Percentiles rank a stretch among this genome's conserved stretches.
Evolutionary conservation across 2,329 filamentous ascomycete species (phyloP).

Genomic region (Cytospora piceicola): DNA sequence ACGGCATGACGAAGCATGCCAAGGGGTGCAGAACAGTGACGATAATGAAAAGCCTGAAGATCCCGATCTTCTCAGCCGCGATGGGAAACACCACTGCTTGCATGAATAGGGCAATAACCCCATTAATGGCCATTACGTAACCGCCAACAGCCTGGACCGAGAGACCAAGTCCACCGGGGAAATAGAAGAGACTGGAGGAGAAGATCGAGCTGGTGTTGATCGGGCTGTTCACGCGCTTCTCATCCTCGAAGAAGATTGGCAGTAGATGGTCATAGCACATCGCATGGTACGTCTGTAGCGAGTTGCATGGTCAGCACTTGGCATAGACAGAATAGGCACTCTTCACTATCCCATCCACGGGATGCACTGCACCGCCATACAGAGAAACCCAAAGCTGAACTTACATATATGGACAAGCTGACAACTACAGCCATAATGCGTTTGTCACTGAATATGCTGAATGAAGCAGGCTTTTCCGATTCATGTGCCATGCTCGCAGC

Average conservation of each 20-base stretch:
- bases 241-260: constrained; percentile 90
- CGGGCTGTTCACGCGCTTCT: constrained; percentile 49
- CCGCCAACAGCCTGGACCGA: constrained; percentile 64
- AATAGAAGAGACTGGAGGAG: constrained; percentile 54
- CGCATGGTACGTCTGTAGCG: constrained; percentile 72
- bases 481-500: constrained; percentile 41
- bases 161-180: constrained; percentile 65
- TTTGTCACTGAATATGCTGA: constrained; percentile 54
- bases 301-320: constrained; percentile 6
- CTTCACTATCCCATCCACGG: background rate
- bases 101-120: constrained; percentile 61
- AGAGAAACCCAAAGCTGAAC: background rate
- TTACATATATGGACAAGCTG: constrained; percentile 77
- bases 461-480: constrained; percentile 37
- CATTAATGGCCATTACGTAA: constrained; percentile 47
- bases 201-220: constrained; percentile 32
- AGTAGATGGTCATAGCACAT: constrained; percentile 94
- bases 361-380: background rate
- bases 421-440: constrained; percentile 75
- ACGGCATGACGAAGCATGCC: constrained; percentile 63
- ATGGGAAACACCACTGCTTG: constrained; percentile 65
- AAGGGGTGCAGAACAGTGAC: constrained; percentile 65
- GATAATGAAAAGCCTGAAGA: constrained; percentile 62
- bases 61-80: constrained; percentile 60
- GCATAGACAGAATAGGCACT: background rate